Evolutionary conservation across 768 basidiomycete species (phyloP).

Genomic region (Cantharellus anzutake): DNA sequence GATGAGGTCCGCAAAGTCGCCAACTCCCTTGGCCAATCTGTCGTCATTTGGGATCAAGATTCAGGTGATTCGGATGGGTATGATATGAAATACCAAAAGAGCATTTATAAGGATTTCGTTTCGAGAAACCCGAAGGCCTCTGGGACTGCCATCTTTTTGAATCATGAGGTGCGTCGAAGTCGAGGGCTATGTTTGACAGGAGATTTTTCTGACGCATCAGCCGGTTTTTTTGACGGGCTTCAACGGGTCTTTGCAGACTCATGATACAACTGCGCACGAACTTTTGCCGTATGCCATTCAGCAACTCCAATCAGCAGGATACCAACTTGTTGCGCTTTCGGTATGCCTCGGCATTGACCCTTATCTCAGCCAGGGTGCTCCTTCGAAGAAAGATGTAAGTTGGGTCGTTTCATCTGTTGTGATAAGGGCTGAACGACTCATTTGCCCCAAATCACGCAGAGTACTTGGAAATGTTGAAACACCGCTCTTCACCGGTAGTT

Average conservation of each 20-base stretch:
- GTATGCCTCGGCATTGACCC: constrained; percentile 12
- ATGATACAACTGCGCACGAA: constrained; percentile 1
- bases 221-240: background rate
- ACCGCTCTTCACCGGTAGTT: no score
- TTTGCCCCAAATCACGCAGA: no score
- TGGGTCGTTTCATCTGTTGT: background rate
- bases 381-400: constrained; percentile 3
- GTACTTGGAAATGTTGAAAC: no score
- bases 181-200: background rate
- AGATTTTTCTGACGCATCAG: background rate
- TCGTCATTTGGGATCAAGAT: constrained; percentile 7
- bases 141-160: background rate
- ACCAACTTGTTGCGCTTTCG: constrained; percentile 14
- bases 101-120: background rate
- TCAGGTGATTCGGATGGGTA: constrained; percentile 5
- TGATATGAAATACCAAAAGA: background rate
- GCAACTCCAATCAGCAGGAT: constrained; percentile 10
- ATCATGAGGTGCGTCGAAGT: constrained; percentile 1
- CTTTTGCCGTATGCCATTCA: constrained; percentile 13
- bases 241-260: background rate
- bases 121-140: background rate
- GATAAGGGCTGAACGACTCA: no score
- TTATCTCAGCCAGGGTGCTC: background rate
- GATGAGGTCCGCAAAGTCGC: background rate
- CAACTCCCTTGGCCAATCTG: background rate